Evolutionary conservation across 2,329 filamentous ascomycete species (phyloP), one percentile per base, ranked within the genome.

Genomic region (Neonectria sp.): DNA sequence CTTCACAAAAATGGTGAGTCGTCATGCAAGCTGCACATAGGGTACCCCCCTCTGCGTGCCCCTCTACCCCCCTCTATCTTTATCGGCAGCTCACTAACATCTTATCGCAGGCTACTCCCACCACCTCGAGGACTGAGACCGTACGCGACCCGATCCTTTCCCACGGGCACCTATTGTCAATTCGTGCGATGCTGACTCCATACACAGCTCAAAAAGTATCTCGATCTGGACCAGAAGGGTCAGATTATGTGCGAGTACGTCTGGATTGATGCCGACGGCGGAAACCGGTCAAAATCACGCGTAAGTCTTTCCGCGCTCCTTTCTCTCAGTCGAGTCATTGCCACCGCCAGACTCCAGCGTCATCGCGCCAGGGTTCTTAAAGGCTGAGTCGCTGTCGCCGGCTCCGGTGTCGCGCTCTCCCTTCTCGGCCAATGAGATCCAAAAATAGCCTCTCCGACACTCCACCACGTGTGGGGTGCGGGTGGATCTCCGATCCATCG

Each of bases 171-270:
- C 27, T 6, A 31, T 27, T 21, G 13, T 35, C 55, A 48, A 43
- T 62, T 43, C 24, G 7, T 40, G 24, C 17, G 6, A 56, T 63
- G 62, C 68, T 70, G 33, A 70, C 65, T 37, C 17, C 27, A 25
- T 59, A 61, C 72, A 78, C 83, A 97, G 94, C 91, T 98, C 83
- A 86, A 92, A 83, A 98, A 98, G 85, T 98, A 95, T 89, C 90
- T 96, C 85, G 87, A 88, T 79, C 93, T 98, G 78, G 92, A 95
- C 82, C 95, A 98, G 87, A 93, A 92, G 83, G 95, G 95, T 82
- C 86, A 86, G 77, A 88, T 97, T 80, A 96, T 97, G 84, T 95
- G 95, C 80, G 95, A 98, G 86, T 98, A 98, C 86, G 91, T 98
- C 88, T 98, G 95, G 95, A 92, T 98, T 81, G 95, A 98, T 80